Conservation (phyloP, 2,329 filamentous ascomycete species). For the Fusarium hainanense region DNA sequence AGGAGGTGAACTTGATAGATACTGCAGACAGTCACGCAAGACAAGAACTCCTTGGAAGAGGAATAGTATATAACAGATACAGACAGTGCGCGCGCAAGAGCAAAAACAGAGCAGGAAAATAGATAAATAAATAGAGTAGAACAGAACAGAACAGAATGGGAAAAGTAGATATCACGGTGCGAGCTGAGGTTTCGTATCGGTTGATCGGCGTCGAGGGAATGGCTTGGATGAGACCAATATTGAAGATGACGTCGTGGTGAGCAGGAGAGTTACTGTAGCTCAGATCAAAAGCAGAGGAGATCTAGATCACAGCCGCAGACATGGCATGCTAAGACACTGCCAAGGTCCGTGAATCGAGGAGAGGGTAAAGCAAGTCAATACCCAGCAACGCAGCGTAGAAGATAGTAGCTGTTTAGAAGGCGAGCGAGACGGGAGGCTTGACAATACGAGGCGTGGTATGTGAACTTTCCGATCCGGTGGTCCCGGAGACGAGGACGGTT, state of each 20-base stretch:
- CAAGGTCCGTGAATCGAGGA: slow-evolving; percentile 23
- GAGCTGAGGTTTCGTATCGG: slow-evolving; percentile 26
- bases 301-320: slow-evolving; percentile 38
- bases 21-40: slow-evolving; percentile 38
- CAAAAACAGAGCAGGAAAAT: not conserved
- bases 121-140: not conserved
- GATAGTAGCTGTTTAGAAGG: slow-evolving; percentile 1
- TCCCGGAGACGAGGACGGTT: slow-evolving; percentile 22
- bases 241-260: slow-evolving; percentile 38
- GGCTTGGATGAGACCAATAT: slow-evolving; percentile 32
- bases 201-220: slow-evolving; percentile 31
- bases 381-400: slow-evolving; percentile 22
- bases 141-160: not conserved
- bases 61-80: slow-evolving; percentile 4
- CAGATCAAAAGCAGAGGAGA: slow-evolving; percentile 33
- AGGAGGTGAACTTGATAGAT: slow-evolving; percentile 18
- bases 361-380: slow-evolving; percentile 26
- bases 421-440: slow-evolving; percentile 21
- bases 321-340: slow-evolving; percentile 38
- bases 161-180: slow-evolving; percentile 27
- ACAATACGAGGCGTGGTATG: slow-evolving; percentile 26
- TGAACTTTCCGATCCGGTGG: slow-evolving; percentile 29
- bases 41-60: slow-evolving; percentile 14
- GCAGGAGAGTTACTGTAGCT: slow-evolving; percentile 21
- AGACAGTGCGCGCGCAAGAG: slow-evolving; percentile 11